Percentiles rank a stretch among this genome's conserved stretches.
Conservation (phyloP, 306 rosid species). For the Vicia faba region DNA sequence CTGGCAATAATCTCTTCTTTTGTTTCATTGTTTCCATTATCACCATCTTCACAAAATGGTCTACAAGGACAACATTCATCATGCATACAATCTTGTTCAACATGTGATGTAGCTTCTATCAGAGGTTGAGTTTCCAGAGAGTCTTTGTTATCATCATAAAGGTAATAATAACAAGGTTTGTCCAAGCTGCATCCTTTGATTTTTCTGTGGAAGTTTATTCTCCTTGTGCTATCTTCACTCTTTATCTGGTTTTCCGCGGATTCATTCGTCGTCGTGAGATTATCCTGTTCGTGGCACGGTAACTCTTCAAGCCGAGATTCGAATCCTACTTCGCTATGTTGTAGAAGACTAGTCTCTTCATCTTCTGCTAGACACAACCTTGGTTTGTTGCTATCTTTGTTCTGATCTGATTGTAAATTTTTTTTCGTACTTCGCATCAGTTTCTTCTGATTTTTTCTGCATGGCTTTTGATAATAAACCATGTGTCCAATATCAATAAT, state of each 20-base stretch:
- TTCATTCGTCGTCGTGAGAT: neutral
- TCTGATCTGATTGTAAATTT: slow-evolving; percentile 17
- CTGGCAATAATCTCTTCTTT: neutral
- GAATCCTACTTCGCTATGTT: neutral
- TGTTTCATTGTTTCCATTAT: slow-evolving; percentile 28
- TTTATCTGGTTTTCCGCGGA: neutral
- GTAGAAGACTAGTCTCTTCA: neutral
- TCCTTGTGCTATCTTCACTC: slow-evolving; percentile 14
- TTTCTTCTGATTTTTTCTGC: slow-evolving; percentile 10
- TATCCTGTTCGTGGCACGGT: neutral
- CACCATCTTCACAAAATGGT: slow-evolving; percentile 26
- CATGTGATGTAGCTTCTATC: slow-evolving; percentile 1
- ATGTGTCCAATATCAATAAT: slow-evolving; percentile 48
- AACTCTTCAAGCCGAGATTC: neutral
- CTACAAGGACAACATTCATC: slow-evolving; percentile 26
- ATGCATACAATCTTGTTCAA: slow-evolving; percentile 21
- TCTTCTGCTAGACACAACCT: neutral
- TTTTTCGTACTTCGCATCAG: slow-evolving; percentile 21
- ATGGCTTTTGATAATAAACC: slow-evolving; percentile 48
- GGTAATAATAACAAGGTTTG: slow-evolving; percentile 44
- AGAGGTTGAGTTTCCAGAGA: slow-evolving; percentile 26
- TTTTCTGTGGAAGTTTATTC: neutral
- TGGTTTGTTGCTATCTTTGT: neutral
- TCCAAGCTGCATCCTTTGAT: slow-evolving; percentile 45
- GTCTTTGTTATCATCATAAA: slow-evolving; percentile 32